These are phyloP conservation scores for Fusarium xyrophilum DNA, from an alignment of 2,329 filamentous ascomycete genomes.

Conservation along the genomic window DNA sequence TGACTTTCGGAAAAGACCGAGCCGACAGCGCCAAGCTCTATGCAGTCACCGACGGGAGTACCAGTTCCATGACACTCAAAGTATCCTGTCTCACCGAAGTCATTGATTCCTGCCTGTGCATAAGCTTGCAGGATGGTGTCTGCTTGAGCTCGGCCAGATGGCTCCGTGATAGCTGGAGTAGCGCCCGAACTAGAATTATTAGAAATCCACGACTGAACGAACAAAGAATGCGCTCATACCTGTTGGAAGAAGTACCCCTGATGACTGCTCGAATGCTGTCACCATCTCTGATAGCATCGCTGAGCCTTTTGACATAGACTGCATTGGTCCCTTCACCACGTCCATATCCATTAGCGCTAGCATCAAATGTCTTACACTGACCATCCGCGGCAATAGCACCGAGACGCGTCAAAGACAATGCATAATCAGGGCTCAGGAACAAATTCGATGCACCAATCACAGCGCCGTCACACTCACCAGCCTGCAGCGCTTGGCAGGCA, in stretches of 20 bases:
- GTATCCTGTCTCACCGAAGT: slow-evolving; percentile 40
- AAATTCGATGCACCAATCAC: slow-evolving; percentile 46
- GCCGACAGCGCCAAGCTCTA: slow-evolving; percentile 45
- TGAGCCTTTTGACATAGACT: slow-evolving; percentile 61
- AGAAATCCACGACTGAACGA: no score
- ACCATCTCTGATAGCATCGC: slow-evolving; percentile 58
- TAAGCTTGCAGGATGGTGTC: slow-evolving; percentile 44
- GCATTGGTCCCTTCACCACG: slow-evolving; percentile 64
- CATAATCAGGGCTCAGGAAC: slow-evolving; percentile 38
- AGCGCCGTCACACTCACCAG: slow-evolving; percentile 44
- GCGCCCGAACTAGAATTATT: slow-evolving; percentile 55
- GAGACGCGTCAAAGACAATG: slow-evolving; percentile 34
- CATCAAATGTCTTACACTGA: slow-evolving; percentile 56
- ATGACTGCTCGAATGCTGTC: slow-evolving; percentile 60
- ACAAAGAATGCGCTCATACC: no score
- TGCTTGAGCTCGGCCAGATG: slow-evolving; percentile 53
- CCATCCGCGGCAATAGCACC: slow-evolving; percentile 45
- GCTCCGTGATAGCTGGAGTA: slow-evolving; percentile 59
- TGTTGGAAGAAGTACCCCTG: slow-evolving; percentile 55
- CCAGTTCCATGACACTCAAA: slow-evolving; percentile 45
- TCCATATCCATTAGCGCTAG: slow-evolving; percentile 58
- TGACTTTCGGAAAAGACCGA: slow-evolving; percentile 41
- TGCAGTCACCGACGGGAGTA: slow-evolving; percentile 41
- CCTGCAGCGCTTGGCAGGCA: slow-evolving; percentile 45
- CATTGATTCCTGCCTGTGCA: slow-evolving; percentile 24